Conservation (phyloP, 139 green algal species). For the Volvox reticuliferus region DNA sequence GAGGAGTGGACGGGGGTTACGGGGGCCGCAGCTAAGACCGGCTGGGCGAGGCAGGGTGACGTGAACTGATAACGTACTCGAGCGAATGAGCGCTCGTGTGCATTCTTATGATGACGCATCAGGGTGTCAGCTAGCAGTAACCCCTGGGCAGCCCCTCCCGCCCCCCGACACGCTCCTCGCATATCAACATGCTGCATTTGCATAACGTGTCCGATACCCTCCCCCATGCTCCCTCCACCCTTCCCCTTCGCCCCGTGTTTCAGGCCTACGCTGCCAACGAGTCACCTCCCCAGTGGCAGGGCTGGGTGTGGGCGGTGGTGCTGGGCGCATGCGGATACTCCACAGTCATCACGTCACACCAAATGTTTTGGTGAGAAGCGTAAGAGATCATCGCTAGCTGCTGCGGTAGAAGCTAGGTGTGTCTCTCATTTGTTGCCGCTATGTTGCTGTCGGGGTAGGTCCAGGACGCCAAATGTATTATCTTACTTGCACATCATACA, state of each 20-base stretch:
- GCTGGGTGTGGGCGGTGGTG: slow-evolving; percentile 81
- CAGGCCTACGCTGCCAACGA: slow-evolving; percentile 42
- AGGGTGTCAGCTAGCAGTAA: too few relatives aligned
- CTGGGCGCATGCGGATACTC: slow-evolving; percentile 66
- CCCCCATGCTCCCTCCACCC: not conserved
- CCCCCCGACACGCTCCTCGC: not conserved
- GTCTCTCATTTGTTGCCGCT: too few relatives aligned
- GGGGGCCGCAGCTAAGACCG: not conserved
- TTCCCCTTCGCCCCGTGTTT: not conserved
- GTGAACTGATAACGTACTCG: not conserved
- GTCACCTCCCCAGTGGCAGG: slow-evolving; percentile 58
- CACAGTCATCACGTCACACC: slow-evolving; percentile 82
- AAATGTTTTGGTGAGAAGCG: slow-evolving; percentile 78
- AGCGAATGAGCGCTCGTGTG: not conserved
- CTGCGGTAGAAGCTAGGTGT: too few relatives aligned
- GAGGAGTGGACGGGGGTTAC: not conserved
- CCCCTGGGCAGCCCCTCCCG: too few relatives aligned
- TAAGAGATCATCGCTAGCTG: too few relatives aligned
- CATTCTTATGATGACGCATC: not conserved
- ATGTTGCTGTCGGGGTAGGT: too few relatives aligned
- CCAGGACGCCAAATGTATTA: too few relatives aligned
- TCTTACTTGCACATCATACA: too few relatives aligned
- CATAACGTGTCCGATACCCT: not conserved
- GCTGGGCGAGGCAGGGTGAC: not conserved
- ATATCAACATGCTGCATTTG: not conserved